Base-by-base conservation (phyloP, 345 rosid genomes). In the Dipteronia sinensis region DNA sequence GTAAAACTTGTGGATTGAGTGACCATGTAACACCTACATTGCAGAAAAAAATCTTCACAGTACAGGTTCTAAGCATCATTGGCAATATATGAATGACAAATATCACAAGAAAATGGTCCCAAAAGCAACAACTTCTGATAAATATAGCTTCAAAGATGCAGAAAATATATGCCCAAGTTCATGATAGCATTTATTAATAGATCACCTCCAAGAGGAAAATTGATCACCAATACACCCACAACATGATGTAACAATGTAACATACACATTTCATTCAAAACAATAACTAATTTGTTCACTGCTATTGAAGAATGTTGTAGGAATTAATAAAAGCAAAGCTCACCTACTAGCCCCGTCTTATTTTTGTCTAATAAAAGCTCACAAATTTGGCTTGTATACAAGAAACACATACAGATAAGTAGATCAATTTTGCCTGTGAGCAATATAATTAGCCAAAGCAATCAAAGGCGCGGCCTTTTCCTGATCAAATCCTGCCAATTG, bases 371-470 rank as follows among this genome's bases (percentile, higher is more conserved):
- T 59, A 53, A 53, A 46, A 46, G 49, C 49, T 46, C 12, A 9
- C 12, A 46, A 9, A 46, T 46, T 42, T 42, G 13, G 49, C 49
- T 46, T 46, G 44, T 20, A 9, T 7, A 73, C 55, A 74, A 62
- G 10, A 58, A 66, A 65, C 16, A 31, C 65, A 49, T 53, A 7
- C 15, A 4, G 22, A 16, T 1, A 56, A 75, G 17, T 12, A 62
- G 9, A 73, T 82, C 77, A 96, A 69, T 89, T 92, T 76, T 94
- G 94, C 90, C 98, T 89, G 72, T 80, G 73, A 64, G 97, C 97
- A 79, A 96, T 96, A 78, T 91, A 96, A 84, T 84, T 86, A 64
- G 97, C 95, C 84, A 96, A 84, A 80, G 99, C 97, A 82, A 91
- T 76, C 90, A 96, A 83, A 25, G 99, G 99, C 29, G 93, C 92